phyloP scores from a whole-genome alignment of 148 eudicot genomes.

The Cornus florida region DNA sequence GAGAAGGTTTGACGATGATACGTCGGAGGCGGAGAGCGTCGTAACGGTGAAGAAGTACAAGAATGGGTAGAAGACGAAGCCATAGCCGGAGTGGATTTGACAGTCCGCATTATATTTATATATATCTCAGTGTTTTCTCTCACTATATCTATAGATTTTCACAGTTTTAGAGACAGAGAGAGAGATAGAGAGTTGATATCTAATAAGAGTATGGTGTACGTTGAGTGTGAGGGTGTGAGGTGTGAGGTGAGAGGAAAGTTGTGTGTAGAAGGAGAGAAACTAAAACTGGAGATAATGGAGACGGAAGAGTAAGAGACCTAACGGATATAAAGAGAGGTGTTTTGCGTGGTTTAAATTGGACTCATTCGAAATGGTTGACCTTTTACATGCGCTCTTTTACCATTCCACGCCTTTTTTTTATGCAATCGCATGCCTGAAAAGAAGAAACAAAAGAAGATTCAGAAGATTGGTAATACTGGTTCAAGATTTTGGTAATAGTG shows the following conservation, averaged over 20 bases:
- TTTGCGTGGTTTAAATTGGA: neutral
- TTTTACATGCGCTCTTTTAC: neutral
- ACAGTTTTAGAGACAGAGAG: too few species aligned
- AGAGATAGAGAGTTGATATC: neutral
- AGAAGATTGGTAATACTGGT: too few species aligned
- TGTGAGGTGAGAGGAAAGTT: too few species aligned
- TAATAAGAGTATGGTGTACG: too few species aligned
- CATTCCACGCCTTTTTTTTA: too few species aligned
- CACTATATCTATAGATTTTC: neutral
- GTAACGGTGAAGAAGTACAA: neutral
- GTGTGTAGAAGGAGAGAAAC: neutral
- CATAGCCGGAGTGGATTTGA: neutral
- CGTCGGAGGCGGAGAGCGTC: slow-evolving; percentile 3
- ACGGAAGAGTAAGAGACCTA: neutral
- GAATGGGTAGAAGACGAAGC: neutral
- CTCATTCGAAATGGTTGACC: neutral
- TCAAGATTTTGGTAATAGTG: too few species aligned
- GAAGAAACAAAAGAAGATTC: too few species aligned
- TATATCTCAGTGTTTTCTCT: neutral
- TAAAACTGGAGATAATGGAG: neutral
- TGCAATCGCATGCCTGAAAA: too few species aligned
- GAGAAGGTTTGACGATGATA: slow-evolving; percentile 23
- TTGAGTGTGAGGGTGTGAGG: too few species aligned
- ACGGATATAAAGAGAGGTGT: neutral
- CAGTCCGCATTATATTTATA: neutral